A percentile compares a stretch with the other conserved stretches of the same genome.
Conservation (phyloP, 495 filamentous ascomycete genomes). For the Chaetomium fimeti region DNA sequence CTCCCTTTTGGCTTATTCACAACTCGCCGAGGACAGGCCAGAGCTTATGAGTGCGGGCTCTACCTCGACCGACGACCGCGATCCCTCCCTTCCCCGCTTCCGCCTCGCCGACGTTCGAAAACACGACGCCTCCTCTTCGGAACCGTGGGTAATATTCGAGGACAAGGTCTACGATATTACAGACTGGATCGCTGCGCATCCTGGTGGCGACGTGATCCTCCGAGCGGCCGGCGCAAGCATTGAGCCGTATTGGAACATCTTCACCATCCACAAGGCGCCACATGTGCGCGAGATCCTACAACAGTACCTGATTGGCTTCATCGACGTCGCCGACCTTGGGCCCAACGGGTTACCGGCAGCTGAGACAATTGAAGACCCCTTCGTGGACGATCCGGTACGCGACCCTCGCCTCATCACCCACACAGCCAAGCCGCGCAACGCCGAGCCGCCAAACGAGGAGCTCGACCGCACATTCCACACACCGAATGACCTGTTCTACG, state of each 20-base stretch:
- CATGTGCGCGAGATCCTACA: slow-evolving; percentile 59
- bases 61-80: slow-evolving; percentile 29
- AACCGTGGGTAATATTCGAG: slow-evolving; percentile 53
- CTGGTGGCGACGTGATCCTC: slow-evolving; percentile 60
- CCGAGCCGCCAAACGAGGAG: slow-evolving; percentile 52
- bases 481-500: slow-evolving; percentile 56
- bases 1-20: slow-evolving; percentile 24
- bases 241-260: slow-evolving; percentile 64
- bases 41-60: not conserved
- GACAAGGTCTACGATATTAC: slow-evolving; percentile 61
- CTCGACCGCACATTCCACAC: slow-evolving; percentile 52
- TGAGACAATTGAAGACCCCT: slow-evolving; percentile 56
- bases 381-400: slow-evolving; percentile 50
- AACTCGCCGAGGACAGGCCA: slow-evolving; percentile 20
- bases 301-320: slow-evolving; percentile 53
- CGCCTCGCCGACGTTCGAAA: slow-evolving; percentile 49
- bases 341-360: slow-evolving; percentile 43
- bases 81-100: slow-evolving; percentile 44
- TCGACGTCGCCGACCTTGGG: slow-evolving; percentile 53
- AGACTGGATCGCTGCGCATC: slow-evolving; percentile 57
- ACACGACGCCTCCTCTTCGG: slow-evolving; percentile 47
- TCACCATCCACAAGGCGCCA: slow-evolving; percentile 57
- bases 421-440: slow-evolving; percentile 55
- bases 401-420: slow-evolving; percentile 49
- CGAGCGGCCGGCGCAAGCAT: slow-evolving; percentile 56